Conservation (phyloP, 495 filamentous ascomycete species). For the Viridothelium virens region DNA sequence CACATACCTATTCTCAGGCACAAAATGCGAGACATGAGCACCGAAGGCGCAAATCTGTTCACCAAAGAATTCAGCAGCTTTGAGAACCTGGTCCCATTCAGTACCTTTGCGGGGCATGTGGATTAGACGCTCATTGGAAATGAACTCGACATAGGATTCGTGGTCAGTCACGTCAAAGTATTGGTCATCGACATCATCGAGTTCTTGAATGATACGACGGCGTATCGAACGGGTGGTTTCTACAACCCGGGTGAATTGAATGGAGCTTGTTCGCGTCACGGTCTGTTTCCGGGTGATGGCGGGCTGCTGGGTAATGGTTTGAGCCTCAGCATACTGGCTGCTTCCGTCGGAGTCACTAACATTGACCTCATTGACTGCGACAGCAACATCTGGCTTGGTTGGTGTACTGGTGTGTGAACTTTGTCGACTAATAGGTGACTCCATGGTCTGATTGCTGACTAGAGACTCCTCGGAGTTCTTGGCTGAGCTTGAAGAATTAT, state of each 20-base stretch:
- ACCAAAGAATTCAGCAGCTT: constrained; percentile 7
- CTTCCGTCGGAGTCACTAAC: neutral
- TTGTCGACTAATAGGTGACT: neutral
- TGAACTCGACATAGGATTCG: neutral
- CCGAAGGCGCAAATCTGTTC: constrained; percentile 1
- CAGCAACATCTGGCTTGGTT: neutral
- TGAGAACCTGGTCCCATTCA: neutral
- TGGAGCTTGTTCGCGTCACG: neutral
- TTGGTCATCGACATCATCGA: constrained; percentile 1
- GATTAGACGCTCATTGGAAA: neutral
- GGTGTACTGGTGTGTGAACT: neutral
- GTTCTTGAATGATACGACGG: neutral
- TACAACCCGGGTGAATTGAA: neutral
- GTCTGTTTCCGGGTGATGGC: neutral
- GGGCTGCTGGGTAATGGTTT: neutral
- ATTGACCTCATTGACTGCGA: constrained; percentile 1
- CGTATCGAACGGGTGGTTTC: neutral
- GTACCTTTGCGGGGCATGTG: constrained; percentile 2
- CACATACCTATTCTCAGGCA: neutral
- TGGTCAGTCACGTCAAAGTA: neutral
- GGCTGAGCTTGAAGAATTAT: neutral
- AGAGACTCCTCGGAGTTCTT: neutral
- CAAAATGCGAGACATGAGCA: neutral
- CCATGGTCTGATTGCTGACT: neutral
- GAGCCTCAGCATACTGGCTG: neutral